A percentile compares a stretch with the other conserved stretches of the same genome.
Evolutionary conservation across 2,329 filamentous ascomycete species (phyloP).

Genomic region (Aspergillus versicolor): DNA sequence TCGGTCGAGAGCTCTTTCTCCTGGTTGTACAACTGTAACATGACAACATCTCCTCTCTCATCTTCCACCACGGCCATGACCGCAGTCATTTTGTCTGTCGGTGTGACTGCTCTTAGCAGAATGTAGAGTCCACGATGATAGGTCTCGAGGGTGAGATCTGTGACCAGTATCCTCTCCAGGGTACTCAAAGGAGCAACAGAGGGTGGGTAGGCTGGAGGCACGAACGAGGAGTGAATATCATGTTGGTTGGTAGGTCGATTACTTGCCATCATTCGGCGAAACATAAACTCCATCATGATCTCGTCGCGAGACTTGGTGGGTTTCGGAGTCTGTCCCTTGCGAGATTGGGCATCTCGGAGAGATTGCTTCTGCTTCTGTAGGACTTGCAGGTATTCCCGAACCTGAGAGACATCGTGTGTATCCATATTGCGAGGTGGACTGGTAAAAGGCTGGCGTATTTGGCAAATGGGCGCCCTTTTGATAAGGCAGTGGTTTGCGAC

Average conservation of each 20-base stretch:
- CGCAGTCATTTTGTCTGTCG: slow-evolving; percentile 29
- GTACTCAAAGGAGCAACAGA: slow-evolving; percentile 12
- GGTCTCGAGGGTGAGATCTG: slow-evolving; percentile 37
- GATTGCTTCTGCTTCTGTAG: slow-evolving; percentile 13
- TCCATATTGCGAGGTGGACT: slow-evolving; percentile 11
- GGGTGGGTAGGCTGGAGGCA: slow-evolving; percentile 23
- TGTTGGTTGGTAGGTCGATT: neutral
- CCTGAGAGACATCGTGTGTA: slow-evolving; percentile 15
- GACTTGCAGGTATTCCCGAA: slow-evolving; percentile 10
- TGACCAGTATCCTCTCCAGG: slow-evolving; percentile 30
- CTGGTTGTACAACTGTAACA: slow-evolving; percentile 46
- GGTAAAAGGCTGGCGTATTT: neutral
- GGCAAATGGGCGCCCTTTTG: too few species aligned
- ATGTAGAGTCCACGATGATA: slow-evolving; percentile 42
- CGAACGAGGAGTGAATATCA: slow-evolving; percentile 16
- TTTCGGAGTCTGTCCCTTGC: slow-evolving; percentile 14
- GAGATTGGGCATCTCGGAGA: slow-evolving; percentile 14
- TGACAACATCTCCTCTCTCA: slow-evolving; percentile 34
- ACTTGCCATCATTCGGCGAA: slow-evolving; percentile 10
- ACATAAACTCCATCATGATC: slow-evolving; percentile 18
- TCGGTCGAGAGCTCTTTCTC: slow-evolving; percentile 33
- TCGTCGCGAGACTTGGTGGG: slow-evolving; percentile 17
- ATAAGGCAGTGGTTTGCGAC: too few species aligned
- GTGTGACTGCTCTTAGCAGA: slow-evolving; percentile 32
- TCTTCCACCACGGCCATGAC: slow-evolving; percentile 44